Evolutionary conservation across 1,284 basidiomycete species (phyloP), one percentile per base, ranked within the genome.

Genomic region (Boletus subluridellus): DNA sequence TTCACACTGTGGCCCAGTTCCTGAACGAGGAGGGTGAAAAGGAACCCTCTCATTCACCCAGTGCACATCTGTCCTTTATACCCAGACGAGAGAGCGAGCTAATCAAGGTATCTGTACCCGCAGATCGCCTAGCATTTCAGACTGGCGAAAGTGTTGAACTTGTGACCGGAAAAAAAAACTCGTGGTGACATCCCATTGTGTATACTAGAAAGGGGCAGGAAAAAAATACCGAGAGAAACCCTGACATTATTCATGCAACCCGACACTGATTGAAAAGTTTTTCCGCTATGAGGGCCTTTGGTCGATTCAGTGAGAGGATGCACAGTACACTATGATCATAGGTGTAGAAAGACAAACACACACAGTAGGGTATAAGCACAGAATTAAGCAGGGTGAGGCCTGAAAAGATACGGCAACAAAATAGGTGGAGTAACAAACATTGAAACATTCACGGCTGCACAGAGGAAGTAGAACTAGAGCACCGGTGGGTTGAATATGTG

Each of bases 171-270:
- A 80, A 21, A 84, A 85, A 12, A 81, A 78, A 60, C 77, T 97
- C 21, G 82, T 86, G 47, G 94, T 94, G 0, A 97, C 94, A 1
- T 93, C 94, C 9, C 94, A 98, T 66, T 96, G 92, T 65, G 94
- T 97, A 86, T 57, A 82, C 89, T 3, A 89, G 87, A 6, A 71
- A 74, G 30, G 75, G 77, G 3, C 74, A 76, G 11, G 79, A n/a
- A 80, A 38, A 76, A 73, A 42, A 77, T 89, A 52, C 93, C 87
- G 21, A 79, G 92, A 60, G 91, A 92, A 76, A 95, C 88, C 2
- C 92, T 92, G 65, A 89, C 93, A 4, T 79, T 96, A 28, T 98
- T 97, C 79, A 88, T 97, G 84, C 94, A 96, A 74, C 94, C 95
- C 1, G 85, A 95, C 70, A 86, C 89, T 6, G 79, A 91, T 61